A percentile compares a stretch with the other conserved stretches of the same genome.
These are phyloP conservation scores for Cocos nucifera DNA, from an alignment of 176 grass and related monocot species.

Conservation along the genomic window DNA sequence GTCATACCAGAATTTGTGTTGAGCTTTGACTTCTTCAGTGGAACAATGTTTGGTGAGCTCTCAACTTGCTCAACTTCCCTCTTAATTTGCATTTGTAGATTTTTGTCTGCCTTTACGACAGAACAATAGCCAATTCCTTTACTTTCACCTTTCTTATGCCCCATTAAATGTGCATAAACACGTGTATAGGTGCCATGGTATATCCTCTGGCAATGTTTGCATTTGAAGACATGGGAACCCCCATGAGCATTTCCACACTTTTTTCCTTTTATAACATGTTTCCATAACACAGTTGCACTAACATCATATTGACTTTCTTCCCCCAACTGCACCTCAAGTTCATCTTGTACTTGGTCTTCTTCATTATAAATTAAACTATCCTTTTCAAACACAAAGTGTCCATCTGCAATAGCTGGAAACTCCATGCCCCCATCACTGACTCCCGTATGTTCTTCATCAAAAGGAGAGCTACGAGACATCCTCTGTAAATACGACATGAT, in stretches of 20 bases:
- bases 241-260: constrained; percentile 30
- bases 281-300: constrained; percentile 23
- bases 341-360: constrained; percentile 20
- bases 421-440: constrained; percentile 15
- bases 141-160: constrained; percentile 25
- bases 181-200: constrained; percentile 28
- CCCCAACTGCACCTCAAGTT: constrained; percentile 17
- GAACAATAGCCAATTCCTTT: constrained; percentile 29
- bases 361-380: constrained; percentile 24
- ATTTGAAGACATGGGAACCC: constrained; percentile 28
- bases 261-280: constrained; percentile 23
- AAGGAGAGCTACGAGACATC: constrained; percentile 23
- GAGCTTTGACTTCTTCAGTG: constrained; percentile 27
- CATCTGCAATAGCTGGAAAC: constrained; percentile 15
- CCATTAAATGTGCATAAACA: constrained; percentile 32
- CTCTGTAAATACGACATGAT: not conserved
- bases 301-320: constrained; percentile 25
- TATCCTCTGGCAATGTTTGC: constrained; percentile 24
- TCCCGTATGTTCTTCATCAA: constrained; percentile 16
- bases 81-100: constrained; percentile 29
- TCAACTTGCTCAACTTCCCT: constrained; percentile 29
- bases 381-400: constrained; percentile 25
- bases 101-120: constrained; percentile 17
- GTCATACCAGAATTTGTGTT: constrained; percentile 8
- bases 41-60: constrained; percentile 24